Evolutionary conservation across 139 green algal genomes (phyloP), one percentile per base, ranked within the genome.

Genomic region (Mychonastes homosphaera): DNA sequence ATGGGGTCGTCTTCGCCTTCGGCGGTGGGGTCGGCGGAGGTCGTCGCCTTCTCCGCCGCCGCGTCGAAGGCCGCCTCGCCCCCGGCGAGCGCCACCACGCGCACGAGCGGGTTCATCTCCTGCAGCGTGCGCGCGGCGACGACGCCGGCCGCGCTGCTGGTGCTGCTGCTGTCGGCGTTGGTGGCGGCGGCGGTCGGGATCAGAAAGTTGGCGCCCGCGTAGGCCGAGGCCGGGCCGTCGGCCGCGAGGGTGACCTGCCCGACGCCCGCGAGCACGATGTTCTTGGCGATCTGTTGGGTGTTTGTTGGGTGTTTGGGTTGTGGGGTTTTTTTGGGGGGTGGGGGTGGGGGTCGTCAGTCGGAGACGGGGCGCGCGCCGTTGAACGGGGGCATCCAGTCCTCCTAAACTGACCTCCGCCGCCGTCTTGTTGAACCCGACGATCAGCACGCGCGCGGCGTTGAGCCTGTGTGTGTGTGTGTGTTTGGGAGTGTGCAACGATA

Each of bases 51-150:
- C n/a, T n/a, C n/a, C 12, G 47, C n/a, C 9, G 6, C 47, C 23
- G 38, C 24, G 35, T n/a, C n/a, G 34, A 24, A 57, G 12, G 18
- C 41, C 53, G 30, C 21, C 44, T 4, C 16, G 46, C 35, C 32
- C 10, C 81, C 78, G 2, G 53, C 26, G 34, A 58, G 50, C 6
- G 65, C 58, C 0, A 28, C 12, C 2, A 95, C 76, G 13, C 63
- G 56, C 26, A 96, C 80, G 24, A 93, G 63, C 0, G 88, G 88
- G 66, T 96, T 96, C 79, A 94, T 90, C n/a, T 87, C 85, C 28
- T 72, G 67, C 18, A 95, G 74, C 3, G 77, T 83, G 16, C 29
- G 45, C 1, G 67, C 81, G 41, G 61, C 77, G 4, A 44, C 15
- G 18, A 24, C 51, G 6, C 28, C 28, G 32, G 53, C 34, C 16